Evolutionary conservation across 208 protist genomes (phyloP), one percentile per base, ranked within the genome.

Genomic region (Kentomonas sorsogonicus): DNA sequence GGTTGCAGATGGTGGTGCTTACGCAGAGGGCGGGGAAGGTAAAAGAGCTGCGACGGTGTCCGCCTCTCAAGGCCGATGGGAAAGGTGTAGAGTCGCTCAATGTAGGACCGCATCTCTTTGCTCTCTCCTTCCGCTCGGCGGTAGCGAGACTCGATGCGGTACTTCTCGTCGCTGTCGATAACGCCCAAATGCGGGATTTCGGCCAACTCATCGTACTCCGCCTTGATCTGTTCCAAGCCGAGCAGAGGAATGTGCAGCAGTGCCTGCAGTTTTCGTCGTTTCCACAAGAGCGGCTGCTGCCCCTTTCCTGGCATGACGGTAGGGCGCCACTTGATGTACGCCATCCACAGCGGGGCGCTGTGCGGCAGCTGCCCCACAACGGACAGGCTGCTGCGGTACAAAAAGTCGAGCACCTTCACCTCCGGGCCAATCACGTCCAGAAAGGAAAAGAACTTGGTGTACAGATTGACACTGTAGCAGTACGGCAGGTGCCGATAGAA

Each of bases 401-500:
- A 57, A 45, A 60, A 54, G 57, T 88, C 74, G 18, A 86, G 53
- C 18, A 65, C 67, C 3, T 62, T 59, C 47, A 73, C 74, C 48
- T 91, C 82, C 20, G 82, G 79, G 26, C 73, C 72, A 57, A 74
- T 84, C n/a, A 77, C 54, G 6, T 60, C 66, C 34, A 77, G 51
- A 62, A 87, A 91, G 27, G 77, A 60, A 15, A 90, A 74, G 60
- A 91, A 94, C 5, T 91, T 53, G 16, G 52, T 67, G 78, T 91
- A 94, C 15, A 91, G 66, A 26, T 86, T 65, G 50, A 80, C 77
- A 48, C 71, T 83, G 60, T 79, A 87, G 41, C 68, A 72, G 0
- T 88, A 40, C 22, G 74, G 76, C n/a, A 94, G 71, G 61, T 94
- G 87, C 15, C 82, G 77, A 45, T 79, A 88, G 48, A 94, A 94